A percentile compares a stretch with the other conserved stretches of the same genome.
These are phyloP conservation scores for Elsinoe arachidis DNA, from an alignment of 2,329 filamentous ascomycete species.

Conservation along the genomic window DNA sequence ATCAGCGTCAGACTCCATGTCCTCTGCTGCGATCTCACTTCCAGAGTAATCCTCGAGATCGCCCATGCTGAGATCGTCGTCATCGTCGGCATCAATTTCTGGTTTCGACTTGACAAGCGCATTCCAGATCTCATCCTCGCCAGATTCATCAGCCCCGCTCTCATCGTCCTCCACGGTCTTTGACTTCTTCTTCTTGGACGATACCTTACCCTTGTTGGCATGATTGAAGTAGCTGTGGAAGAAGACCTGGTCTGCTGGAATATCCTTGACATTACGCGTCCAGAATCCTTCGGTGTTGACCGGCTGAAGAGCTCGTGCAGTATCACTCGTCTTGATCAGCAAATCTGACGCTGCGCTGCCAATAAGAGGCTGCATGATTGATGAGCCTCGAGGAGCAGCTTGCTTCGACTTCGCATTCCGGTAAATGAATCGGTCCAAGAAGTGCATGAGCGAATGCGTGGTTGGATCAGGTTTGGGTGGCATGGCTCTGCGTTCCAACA, in stretches of 20 bases:
- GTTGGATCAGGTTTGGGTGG: slow-evolving; percentile 84
- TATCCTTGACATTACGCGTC: slow-evolving; percentile 79
- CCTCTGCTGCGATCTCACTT: slow-evolving; percentile 25
- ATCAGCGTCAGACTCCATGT: slow-evolving; percentile 41
- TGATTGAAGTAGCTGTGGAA: slow-evolving; percentile 95
- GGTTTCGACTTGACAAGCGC: slow-evolving; percentile 74
- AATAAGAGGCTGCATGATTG: slow-evolving; percentile 92
- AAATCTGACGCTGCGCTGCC: slow-evolving; percentile 53
- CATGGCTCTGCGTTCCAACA: slow-evolving; percentile 61
- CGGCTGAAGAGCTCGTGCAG: slow-evolving; percentile 50
- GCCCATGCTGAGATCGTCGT: slow-evolving; percentile 49
- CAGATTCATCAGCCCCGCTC: slow-evolving; percentile 33
- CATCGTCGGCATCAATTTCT: slow-evolving; percentile 58
- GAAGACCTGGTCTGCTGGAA: slow-evolving; percentile 88
- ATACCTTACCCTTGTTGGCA: slow-evolving; percentile 45
- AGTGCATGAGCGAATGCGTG: slow-evolving; percentile 85
- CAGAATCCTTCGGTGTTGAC: slow-evolving; percentile 88
- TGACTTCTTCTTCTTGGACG: slow-evolving; percentile 49
- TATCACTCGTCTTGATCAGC: slow-evolving; percentile 52
- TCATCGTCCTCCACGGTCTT: slow-evolving; percentile 35
- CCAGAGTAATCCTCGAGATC: slow-evolving; percentile 33
- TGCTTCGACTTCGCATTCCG: slow-evolving; percentile 70
- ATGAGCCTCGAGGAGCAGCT: slow-evolving; percentile 61
- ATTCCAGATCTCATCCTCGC: slow-evolving; percentile 75
- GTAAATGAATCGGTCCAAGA: slow-evolving; percentile 98